phyloP scores from a whole-genome alignment of 805 yeast genomes.

The Suhomyces sp. region DNA sequence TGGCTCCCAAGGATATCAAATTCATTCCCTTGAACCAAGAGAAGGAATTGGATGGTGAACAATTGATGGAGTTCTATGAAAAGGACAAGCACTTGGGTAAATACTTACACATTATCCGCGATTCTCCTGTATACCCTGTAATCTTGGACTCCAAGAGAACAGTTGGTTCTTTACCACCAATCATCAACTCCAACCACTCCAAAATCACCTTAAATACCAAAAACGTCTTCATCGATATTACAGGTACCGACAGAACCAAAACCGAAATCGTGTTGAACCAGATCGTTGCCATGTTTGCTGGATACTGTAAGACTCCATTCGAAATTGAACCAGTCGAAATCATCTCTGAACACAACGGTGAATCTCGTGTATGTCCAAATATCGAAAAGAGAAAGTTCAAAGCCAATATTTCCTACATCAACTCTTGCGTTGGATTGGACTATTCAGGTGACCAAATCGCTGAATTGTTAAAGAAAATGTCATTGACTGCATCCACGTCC shows the following conservation, averaged over 20 bases:
- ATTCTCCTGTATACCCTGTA: conserved; percentile 88
- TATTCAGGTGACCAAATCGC: conserved; percentile 67
- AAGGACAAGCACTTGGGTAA: conserved; percentile 87
- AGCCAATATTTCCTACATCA: conserved; percentile 82
- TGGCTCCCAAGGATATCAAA: conserved; percentile 71
- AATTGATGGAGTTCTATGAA: conserved; percentile 86
- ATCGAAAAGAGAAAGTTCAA: conserved; percentile 63
- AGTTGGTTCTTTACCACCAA: conserved; percentile 94
- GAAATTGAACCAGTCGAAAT: conserved; percentile 88
- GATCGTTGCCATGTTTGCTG: conserved; percentile 93
- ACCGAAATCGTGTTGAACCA: conserved; percentile 90
- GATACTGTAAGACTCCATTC: conserved; percentile 78
- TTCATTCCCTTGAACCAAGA: conserved; percentile 76
- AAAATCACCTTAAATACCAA: conserved; percentile 83
- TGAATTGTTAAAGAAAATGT: conserved; percentile 74
- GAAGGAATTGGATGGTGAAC: conserved; percentile 67
- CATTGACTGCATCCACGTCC: conserved; percentile 62
- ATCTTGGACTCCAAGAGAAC: conserved; percentile 73
- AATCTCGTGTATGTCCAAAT: conserved; percentile 75
- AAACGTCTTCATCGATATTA: conserved; percentile 88
- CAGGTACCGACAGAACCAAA: conserved; percentile 94
- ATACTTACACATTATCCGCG: conserved; percentile 82
- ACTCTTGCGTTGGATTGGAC: conserved; percentile 87
- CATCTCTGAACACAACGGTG: conserved; percentile 74
- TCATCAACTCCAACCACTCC: conserved; percentile 88